Conservation (phyloP, 352 stramenopile species). For the Pythium phragmitis region DNA sequence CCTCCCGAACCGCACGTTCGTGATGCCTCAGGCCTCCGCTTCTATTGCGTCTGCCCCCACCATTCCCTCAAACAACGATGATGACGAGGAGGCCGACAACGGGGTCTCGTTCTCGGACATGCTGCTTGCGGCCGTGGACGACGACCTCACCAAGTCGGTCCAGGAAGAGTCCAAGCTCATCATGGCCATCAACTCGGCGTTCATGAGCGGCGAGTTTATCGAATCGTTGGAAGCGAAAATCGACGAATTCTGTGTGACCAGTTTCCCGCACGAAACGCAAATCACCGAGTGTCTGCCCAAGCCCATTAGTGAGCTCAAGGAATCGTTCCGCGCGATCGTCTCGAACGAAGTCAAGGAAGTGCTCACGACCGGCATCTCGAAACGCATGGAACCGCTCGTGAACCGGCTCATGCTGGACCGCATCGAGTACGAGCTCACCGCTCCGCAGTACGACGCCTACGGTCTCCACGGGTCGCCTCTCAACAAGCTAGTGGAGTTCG, state of each 20-base stretch:
- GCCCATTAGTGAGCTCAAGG: slow-evolving; percentile 61
- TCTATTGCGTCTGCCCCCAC: slow-evolving; percentile 3
- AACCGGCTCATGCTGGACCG: slow-evolving; percentile 46
- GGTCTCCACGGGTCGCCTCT: slow-evolving; percentile 63
- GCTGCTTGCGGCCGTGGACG: slow-evolving; percentile 73
- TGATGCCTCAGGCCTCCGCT: slow-evolving; percentile 41
- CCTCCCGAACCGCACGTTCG: slow-evolving; percentile 56
- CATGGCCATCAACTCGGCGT: slow-evolving; percentile 88
- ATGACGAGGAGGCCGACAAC: slow-evolving; percentile 23
- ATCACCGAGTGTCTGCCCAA: slow-evolving; percentile 78
- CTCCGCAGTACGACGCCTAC: slow-evolving; percentile 64
- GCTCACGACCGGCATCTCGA: slow-evolving; percentile 44
- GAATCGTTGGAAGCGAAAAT: slow-evolving; percentile 59
- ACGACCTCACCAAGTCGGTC: slow-evolving; percentile 57
- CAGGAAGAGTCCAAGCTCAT: slow-evolving; percentile 79
- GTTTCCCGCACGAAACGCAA: slow-evolving; percentile 51
- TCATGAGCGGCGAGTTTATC: slow-evolving; percentile 78
- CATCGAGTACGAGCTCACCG: slow-evolving; percentile 65
- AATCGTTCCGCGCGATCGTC: slow-evolving; percentile 72
- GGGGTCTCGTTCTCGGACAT: slow-evolving; percentile 78
- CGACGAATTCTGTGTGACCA: slow-evolving; percentile 39
- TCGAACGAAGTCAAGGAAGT: slow-evolving; percentile 71
- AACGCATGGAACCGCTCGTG: slow-evolving; percentile 43
- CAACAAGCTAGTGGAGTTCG: slow-evolving; percentile 56
- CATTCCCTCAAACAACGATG: slow-evolving; percentile 10